These are phyloP conservation scores for Leccinum uliginosum DNA, from an alignment of 768 basidiomycete genomes.

Conservation along the genomic window DNA sequence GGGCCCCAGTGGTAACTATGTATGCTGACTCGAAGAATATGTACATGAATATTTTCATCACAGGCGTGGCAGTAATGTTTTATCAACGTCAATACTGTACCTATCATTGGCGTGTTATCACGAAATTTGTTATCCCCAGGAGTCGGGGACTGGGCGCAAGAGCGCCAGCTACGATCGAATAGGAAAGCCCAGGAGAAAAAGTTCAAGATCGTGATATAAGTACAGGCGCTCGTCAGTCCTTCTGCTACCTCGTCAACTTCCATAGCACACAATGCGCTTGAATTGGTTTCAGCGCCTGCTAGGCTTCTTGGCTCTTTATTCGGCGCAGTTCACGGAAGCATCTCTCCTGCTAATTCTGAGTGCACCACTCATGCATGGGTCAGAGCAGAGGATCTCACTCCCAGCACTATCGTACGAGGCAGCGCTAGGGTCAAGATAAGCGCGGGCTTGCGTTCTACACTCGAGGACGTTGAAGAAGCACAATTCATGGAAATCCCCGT, in stretches of 20 bases:
- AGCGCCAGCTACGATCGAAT: no score
- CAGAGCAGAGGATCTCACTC: slow-evolving; percentile 18
- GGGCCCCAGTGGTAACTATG: no score
- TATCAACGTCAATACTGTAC: no score
- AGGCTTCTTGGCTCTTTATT: slow-evolving; percentile 1
- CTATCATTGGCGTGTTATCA: no score
- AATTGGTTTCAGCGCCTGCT: neutral
- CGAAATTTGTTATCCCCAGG: no score
- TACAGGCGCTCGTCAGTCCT: neutral
- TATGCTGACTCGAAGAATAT: no score
- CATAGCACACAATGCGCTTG: neutral
- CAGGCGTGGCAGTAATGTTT: no score
- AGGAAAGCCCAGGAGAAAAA: neutral
- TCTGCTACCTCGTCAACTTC: neutral
- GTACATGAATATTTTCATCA: no score
- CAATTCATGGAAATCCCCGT: neutral
- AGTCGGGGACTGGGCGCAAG: no score
- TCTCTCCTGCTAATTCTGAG: neutral
- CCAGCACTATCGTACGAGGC: slow-evolving; percentile 8
- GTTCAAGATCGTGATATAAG: neutral
- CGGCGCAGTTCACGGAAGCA: neutral
- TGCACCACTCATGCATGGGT: slow-evolving; percentile 16
- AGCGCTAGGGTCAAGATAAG: slow-evolving; percentile 16
- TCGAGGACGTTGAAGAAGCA: neutral
- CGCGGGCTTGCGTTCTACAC: neutral